Percentiles rank a stretch among this genome's conserved stretches.
Evolutionary conservation across 768 basidiomycete genomes (phyloP).

Genomic region (Tulasnella calospora): DNA sequence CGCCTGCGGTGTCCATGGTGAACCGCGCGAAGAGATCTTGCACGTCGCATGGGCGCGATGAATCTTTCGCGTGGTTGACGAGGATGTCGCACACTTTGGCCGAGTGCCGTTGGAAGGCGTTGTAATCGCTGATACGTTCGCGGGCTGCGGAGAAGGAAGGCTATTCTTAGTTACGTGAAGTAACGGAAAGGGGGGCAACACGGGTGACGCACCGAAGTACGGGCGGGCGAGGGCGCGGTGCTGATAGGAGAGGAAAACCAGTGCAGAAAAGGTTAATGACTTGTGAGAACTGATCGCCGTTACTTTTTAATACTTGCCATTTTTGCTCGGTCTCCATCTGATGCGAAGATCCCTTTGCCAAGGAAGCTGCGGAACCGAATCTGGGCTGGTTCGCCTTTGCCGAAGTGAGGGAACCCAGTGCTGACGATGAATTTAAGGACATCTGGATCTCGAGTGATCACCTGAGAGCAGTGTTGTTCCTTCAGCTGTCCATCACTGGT

Average conservation of each 20-base stretch:
- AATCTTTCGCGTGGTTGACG: conserved; percentile 29
- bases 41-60: conserved; percentile 29
- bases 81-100: conserved; percentile 24
- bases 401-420: conserved; percentile 26
- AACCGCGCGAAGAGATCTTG: conserved; percentile 28
- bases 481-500: neutral
- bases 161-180: conserved; percentile 3
- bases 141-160: conserved; percentile 28
- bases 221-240: conserved; percentile 34
- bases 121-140: conserved; percentile 27
- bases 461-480: neutral
- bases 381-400: conserved; percentile 29
- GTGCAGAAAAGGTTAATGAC: neutral
- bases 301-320: conserved; percentile 29
- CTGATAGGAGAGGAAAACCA: conserved; percentile 21
- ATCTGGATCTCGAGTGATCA: conserved; percentile 26
- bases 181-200: neutral
- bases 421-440: conserved; percentile 25
- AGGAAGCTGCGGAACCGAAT: conserved; percentile 33
- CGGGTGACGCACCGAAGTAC: conserved; percentile 32
- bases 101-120: conserved; percentile 30
- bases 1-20: conserved; percentile 28
- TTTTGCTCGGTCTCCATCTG: conserved; percentile 35
- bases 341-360: conserved; percentile 38
- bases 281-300: neutral